Evolutionary conservation across 2,329 filamentous ascomycete species (phyloP), one percentile per base, ranked within the genome.

Genomic region (Fonsecaea multimorphosa): DNA sequence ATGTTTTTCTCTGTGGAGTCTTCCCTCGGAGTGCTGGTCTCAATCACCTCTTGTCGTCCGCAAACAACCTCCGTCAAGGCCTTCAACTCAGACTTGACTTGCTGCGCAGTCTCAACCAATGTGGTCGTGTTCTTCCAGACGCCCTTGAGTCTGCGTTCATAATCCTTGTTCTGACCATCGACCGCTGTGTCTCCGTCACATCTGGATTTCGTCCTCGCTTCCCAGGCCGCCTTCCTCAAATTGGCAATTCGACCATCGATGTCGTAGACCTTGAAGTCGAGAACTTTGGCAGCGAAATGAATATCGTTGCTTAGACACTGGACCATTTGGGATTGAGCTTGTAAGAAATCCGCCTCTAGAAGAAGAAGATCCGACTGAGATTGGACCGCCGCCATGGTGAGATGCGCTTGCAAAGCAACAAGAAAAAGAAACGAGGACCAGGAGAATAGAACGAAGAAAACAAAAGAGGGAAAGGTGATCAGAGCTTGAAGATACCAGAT

Each of bases 161-260:
- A 40, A 24, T 38, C 38, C 24, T 53, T 57, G 32, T 24, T 31
- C 49, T 40, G 54, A n/a, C 46, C 46, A 19, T 59, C 19, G 12
- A 22, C 40, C 27, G 27, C 3, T 27, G n/a, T 8, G 19, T 31
- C 32, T 31, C 57, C 57, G 1, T 11, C 3, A 46, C n/a, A 36
- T 3, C n/a, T 16, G 38, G 34, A 3, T 16, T 31, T 59, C 31
- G 51, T 49, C 34, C 32, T 59, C 44, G 27, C 12, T 11, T 60
- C 53, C 58, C 44, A 61, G 24, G 63, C 58, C 34, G 44, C 29
- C 27, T 66, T 66, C 22, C 64, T 49, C 16, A 66, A 44, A 58
- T 34, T 12, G 8, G 29, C 14, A 53, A 55, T 34, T 36, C 36
- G 40, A 5, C 34, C 29, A n/a, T 66, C 64, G 9, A 62, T 32